These are phyloP conservation scores for Kodamaea suecica DNA, from an alignment of 1,139 yeast genomes.

Conservation along the genomic window DNA sequence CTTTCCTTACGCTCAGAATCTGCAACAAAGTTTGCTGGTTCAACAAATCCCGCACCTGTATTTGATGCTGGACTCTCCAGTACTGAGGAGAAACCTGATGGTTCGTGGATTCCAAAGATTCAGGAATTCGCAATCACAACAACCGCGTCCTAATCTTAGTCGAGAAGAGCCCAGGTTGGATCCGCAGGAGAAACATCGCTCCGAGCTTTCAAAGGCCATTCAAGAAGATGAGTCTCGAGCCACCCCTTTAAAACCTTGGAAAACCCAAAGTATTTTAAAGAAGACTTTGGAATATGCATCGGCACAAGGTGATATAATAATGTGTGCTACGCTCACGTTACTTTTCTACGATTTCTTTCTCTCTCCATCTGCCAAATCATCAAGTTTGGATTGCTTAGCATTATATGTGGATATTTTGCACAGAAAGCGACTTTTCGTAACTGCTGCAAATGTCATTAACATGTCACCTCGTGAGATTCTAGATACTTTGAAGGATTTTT, in stretches of 20 bases:
- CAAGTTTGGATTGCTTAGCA: slow-evolving; percentile 54
- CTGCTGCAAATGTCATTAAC: slow-evolving; percentile 58
- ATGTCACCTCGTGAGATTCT: slow-evolving; percentile 36
- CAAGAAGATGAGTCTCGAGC: slow-evolving; percentile 13
- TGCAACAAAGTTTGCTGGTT: not conserved
- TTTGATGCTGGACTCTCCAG: not conserved
- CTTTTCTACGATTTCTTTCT: slow-evolving; percentile 45
- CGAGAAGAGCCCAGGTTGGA: not conserved
- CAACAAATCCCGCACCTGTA: not conserved
- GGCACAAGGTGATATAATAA: slow-evolving; percentile 62
- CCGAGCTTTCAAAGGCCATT: slow-evolving; percentile 35
- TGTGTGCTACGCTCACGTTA: slow-evolving; percentile 58
- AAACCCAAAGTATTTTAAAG: slow-evolving; percentile 27
- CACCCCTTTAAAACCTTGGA: slow-evolving; percentile 28
- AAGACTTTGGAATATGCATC: slow-evolving; percentile 54
- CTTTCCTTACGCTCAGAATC: not conserved
- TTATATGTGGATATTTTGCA: slow-evolving; percentile 58
- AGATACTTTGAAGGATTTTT: slow-evolving; percentile 42
- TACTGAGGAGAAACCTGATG: slow-evolving; percentile 1
- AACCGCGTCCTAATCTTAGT: not conserved
- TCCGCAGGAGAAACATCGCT: slow-evolving; percentile 7
- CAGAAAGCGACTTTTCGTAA: slow-evolving; percentile 50
- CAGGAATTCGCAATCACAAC: slow-evolving; percentile 1
- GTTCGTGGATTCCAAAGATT: not conserved
- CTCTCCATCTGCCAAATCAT: slow-evolving; percentile 20